Evolutionary conservation across 331 rosid genomes (phyloP).

Genomic region (Spiraea crenata): DNA sequence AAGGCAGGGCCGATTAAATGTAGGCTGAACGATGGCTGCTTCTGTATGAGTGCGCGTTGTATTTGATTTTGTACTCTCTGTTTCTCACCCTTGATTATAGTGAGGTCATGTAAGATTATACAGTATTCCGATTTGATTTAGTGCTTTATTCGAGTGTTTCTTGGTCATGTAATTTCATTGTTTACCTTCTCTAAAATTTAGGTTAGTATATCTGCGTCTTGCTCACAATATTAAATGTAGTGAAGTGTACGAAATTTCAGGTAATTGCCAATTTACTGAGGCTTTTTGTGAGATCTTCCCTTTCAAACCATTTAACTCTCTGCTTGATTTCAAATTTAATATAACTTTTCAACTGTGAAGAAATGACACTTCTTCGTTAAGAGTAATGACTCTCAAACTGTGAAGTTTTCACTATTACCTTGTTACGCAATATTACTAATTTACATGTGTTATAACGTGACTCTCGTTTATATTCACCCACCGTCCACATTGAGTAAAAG

Average conservation of each 20-base stretch:
- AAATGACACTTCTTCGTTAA: too few species aligned
- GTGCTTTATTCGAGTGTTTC: slow-evolving; percentile 23
- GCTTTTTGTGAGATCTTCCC: too few species aligned
- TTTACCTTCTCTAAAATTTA: not conserved
- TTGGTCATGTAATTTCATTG: not conserved
- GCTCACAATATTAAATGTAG: not conserved
- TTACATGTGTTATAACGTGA: too few species aligned
- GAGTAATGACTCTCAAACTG: too few species aligned
- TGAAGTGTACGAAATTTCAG: not conserved
- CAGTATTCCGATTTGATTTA: slow-evolving; percentile 22
- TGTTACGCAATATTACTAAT: too few species aligned
- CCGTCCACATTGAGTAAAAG: too few species aligned
- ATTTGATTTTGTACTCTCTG: slow-evolving; percentile 23
- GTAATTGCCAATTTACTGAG: not conserved
- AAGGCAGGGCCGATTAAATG: slow-evolving; percentile 77
- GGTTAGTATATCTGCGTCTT: not conserved
- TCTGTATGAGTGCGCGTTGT: slow-evolving; percentile 23
- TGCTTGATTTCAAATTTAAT: too few species aligned
- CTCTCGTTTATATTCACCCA: too few species aligned
- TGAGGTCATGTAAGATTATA: slow-evolving; percentile 10
- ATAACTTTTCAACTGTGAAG: too few species aligned
- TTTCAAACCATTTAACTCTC: too few species aligned
- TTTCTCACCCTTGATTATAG: slow-evolving; percentile 18
- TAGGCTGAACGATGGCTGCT: slow-evolving; percentile 44
- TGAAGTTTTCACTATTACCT: too few species aligned